Base-by-base conservation (phyloP, 2,329 filamentous ascomycete species). In the Colletotrichum echinochloae region DNA sequence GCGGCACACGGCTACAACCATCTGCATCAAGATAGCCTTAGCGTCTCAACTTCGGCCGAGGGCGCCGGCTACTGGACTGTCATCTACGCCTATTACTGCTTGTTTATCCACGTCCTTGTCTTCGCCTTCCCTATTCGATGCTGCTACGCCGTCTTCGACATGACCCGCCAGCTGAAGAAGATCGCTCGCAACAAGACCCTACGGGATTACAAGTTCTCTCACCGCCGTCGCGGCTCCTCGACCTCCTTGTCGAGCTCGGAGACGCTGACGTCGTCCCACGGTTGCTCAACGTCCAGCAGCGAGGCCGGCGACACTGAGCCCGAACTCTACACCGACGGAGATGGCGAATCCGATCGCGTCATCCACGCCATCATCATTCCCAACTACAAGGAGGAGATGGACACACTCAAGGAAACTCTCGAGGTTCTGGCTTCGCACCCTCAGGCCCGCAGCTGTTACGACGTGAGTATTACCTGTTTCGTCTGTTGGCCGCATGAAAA, bases 381-480 rank as follows among this genome's bases (percentile, higher is more conserved):
- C 23, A 92, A 92, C 76, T 94, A 93, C 81, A 92, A 92, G 79
- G 91, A 94, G 78, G 90, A 93, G 66, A 81, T 90, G 66, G 89
- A 91, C 68, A 92, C 89, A 0, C 82, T 93, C 56, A 85, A 88
- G 72, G 90, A 92, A 76, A 93, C 91, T 0, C 80, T 94, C 26
- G 88, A 90, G 49, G 91, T 93, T 28, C 80, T 93, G 70, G 90
- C 90, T 6, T 90, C 87, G 37, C 91, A 94, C 76, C 85, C 88
- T 0, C 86, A 88, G 74, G 91, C 91, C 33, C 83, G 84, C 65
- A 83, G 82, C 74, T 88, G 86, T 60, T 94, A 93, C 78, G 91
- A 93, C 84, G 91, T 93, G 80, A 84, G 90, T 88, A 11, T 20
- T 51, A 41, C 56, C 46, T 44, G 46, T 18, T 28, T 26, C 1